A percentile compares a stretch with the other conserved stretches of the same genome.
Conservation (phyloP, 805 yeast genomes). For the Teunomyces funiuensis region DNA sequence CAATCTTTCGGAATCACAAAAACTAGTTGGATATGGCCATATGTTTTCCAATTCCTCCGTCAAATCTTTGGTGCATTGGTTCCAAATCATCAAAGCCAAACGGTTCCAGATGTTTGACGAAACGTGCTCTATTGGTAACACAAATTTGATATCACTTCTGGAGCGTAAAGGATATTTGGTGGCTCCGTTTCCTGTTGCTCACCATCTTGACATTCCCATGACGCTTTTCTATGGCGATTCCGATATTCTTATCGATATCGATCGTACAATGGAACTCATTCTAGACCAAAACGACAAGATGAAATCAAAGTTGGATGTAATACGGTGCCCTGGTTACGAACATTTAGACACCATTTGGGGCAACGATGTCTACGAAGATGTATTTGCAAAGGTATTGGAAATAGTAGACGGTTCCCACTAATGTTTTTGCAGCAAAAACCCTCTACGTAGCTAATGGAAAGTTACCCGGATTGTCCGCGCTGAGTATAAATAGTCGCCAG, state of each 20-base stretch:
- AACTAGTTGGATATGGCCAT: conserved; percentile 28
- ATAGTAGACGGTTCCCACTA: not conserved
- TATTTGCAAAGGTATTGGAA: conserved; percentile 20
- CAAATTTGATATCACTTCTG: conserved; percentile 17
- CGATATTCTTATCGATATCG: conserved; percentile 30
- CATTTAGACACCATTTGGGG: conserved; percentile 37
- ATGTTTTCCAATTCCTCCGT: conserved; percentile 31
- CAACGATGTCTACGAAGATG: conserved; percentile 23
- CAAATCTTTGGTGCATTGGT: conserved; percentile 31
- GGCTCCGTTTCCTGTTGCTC: conserved; percentile 30
- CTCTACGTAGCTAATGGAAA: not conserved
- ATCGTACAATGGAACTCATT: conserved; percentile 21
- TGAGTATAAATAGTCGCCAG: conserved; percentile 14
- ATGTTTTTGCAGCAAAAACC: not conserved
- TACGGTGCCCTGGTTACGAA: conserved; percentile 26
- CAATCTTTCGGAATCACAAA: conserved; percentile 24
- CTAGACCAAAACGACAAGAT: conserved; percentile 23
- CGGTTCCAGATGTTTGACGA: conserved; percentile 35
- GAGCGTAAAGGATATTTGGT: conserved; percentile 13
- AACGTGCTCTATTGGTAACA: conserved; percentile 23
- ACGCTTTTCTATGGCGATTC: conserved; percentile 28
- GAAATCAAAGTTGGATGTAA: conserved; percentile 19
- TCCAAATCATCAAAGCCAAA: conserved; percentile 28
- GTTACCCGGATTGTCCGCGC: conserved; percentile 29
- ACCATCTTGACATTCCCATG: conserved; percentile 29